Evolutionary conservation across 768 basidiomycete genomes (phyloP), one percentile per base, ranked within the genome.

Genomic region (Lactifluus volemus): DNA sequence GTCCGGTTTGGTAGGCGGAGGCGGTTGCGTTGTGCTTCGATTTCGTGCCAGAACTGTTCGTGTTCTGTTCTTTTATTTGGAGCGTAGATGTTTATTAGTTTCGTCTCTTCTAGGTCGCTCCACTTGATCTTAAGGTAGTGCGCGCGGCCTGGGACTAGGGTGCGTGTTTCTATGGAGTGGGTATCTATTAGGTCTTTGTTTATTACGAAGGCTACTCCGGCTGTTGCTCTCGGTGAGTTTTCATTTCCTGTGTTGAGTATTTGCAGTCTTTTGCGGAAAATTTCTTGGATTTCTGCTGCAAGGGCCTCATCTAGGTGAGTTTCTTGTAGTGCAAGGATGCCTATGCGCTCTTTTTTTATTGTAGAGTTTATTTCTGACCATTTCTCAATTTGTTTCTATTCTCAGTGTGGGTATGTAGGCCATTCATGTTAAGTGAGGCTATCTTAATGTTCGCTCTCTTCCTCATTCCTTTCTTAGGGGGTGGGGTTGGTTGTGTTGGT

Each of bases 221-320:
- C 41, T 2, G 41, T 21, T 1, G 6, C 0, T 11, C 29, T 1
- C 0, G 49, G 48, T 2, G 6, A 0, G 9, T 38, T 7, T 3
- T 7, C 1, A 2, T 0, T 7, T 15, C 0, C 15, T 0, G 17
- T 17, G 41, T 9, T 10, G 58, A 38, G 21, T 6, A 1, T 1
- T 38, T 15, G 47, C 0, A 4, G 44, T 12, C 6, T 47, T 39
- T 8, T 58, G 44, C 5, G 4, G 19, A 42, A 11, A 5, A 25
- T 15, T 0, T 0, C 17, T 1, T 42, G 12, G 7, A 48, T 34
- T 1, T 17, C n/a, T n/a, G n/a, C n/a, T n/a, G n/a, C n/a, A n/a
- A n/a, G n/a, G n/a, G n/a, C n/a, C n/a, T n/a, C n/a, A n/a, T n/a
- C n/a, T n/a, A n/a, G n/a, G 58, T 59, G 58, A 0, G 51, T 53